Percentiles rank a stretch among this genome's conserved stretches.
phyloP scores from a whole-genome alignment of 768 basidiomycete genomes.

The Trametes villosa region DNA sequence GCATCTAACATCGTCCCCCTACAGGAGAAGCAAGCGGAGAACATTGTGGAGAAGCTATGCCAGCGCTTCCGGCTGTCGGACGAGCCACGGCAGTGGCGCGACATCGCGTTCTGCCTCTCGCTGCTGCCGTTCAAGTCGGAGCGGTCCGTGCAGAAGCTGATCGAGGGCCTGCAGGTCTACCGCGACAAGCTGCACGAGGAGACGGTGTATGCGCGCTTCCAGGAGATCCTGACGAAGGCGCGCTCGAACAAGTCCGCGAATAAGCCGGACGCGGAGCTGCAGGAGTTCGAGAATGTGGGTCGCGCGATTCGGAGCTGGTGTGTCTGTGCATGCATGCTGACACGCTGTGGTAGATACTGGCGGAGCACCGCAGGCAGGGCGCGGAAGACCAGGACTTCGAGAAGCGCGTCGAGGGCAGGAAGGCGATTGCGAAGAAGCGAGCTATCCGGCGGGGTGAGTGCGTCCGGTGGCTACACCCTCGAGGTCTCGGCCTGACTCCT shows the following conservation, averaged over 20 bases:
- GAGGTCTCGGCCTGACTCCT: neutral
- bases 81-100: conserved; percentile 94
- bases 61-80: conserved; percentile 90
- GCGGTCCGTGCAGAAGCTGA: conserved; percentile 92
- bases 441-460: conserved; percentile 54
- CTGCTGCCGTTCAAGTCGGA: conserved; percentile 97
- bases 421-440: conserved; percentile 74
- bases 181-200: conserved; percentile 95
- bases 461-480: too few relatives aligned
- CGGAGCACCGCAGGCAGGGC: conserved; percentile 82
- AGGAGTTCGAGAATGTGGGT: conserved; percentile 88
- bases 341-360: conserved; percentile 64
- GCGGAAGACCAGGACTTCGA: conserved; percentile 91
- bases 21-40: conserved; percentile 98
- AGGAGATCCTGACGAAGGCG: conserved; percentile 91
- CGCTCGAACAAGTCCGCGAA: conserved; percentile 89
- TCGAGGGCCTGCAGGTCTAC: conserved; percentile 90
- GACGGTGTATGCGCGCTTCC: conserved; percentile 78
- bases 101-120: conserved; percentile 95
- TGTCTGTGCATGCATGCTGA: neutral
- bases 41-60: conserved; percentile 96
- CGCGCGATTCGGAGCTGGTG: neutral
- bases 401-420: conserved; percentile 83
- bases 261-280: conserved; percentile 91
- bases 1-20: neutral